Evolutionary conservation across 225 moss, liverwort and hornwort species (phyloP), one percentile per base, ranked within the genome.

Genomic region (Antitrichia curtipendula): DNA sequence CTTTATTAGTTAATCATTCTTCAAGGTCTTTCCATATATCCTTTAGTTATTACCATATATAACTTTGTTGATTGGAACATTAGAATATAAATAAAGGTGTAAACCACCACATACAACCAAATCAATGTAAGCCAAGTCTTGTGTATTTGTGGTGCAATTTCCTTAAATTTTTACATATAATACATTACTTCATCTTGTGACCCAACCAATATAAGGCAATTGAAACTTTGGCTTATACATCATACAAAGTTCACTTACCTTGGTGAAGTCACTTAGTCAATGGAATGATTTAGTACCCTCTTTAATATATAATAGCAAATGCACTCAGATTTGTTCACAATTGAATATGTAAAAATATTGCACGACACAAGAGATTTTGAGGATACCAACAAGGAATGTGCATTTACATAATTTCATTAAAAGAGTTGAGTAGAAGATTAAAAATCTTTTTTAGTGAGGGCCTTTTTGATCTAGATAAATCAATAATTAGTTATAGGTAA

Each of bases 251-350:
- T 54, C 3, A 56, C 8, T 38, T 54, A n/a, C 2, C 2, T 47
- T 78, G 4, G 3, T n/a, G 7, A 56, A 54, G 5, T 10, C 7
- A 24, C 10, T 77, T 23, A 25, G 23, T 77, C n/a, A 25, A n/a
- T 77, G 16, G 16, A 77, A 36, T n/a, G 16, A 38, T 78, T 78
- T 11, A 23, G 34, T 38, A 56, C 2, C 27, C 3, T 38, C 8
- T 17, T 0, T 0, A 25, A 16, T 8, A 7, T 0, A 36, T 1
- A 38, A 78, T 7, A 57, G 3, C 12, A 19, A 57, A 78, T n/a
- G 12, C 8, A 78, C 1, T 27, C 2, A 28, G 2, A 58, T 58
- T 19, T 12, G 1, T 79, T 41, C 6, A 58, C 2, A 19, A 4
- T 0, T 12, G 0, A 18, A 17, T 1, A 28, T 40, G 8, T 38